These are phyloP conservation scores for Lactifluus echinatus DNA, from an alignment of 768 basidiomycete species.

Conservation along the genomic window DNA sequence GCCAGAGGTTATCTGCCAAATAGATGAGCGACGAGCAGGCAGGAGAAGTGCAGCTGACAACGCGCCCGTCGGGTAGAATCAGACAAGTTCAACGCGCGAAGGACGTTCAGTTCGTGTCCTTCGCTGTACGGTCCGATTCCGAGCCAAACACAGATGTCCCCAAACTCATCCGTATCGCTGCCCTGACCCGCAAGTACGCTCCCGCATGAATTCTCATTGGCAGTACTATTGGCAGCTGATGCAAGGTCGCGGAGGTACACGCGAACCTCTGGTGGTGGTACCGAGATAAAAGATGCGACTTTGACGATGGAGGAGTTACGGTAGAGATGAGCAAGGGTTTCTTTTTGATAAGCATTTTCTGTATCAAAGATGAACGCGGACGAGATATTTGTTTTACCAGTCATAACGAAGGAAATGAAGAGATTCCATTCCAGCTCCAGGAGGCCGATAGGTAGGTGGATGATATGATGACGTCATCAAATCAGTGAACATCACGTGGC, in stretches of 20 bases:
- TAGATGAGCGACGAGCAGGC: background rate
- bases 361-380: conserved; percentile 12
- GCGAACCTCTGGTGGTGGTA: conserved; percentile 10
- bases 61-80: conserved; percentile 13
- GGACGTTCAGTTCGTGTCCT: conserved; percentile 27
- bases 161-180: conserved; percentile 51
- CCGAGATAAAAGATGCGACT: conserved; percentile 13
- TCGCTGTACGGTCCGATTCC: conserved; percentile 33
- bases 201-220: conserved; percentile 35
- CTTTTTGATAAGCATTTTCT: conserved; percentile 14
- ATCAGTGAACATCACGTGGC: background rate
- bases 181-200: conserved; percentile 44
- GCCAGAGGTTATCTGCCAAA: conserved; percentile 10
- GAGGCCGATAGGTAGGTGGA: background rate
- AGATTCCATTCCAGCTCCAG: too few relatives aligned
- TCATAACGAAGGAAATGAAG: background rate
- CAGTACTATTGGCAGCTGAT: conserved; percentile 31
- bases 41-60: background rate
- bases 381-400: conserved; percentile 1
- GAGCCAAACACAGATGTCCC: conserved; percentile 46
- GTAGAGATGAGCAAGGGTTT: conserved; percentile 16
- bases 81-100: conserved; percentile 26
- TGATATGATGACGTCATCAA: conserved; percentile 2
- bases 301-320: conserved; percentile 17
- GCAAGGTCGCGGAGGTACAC: conserved; percentile 28